Evolutionary conservation across 768 basidiomycete genomes (phyloP), one percentile per base, ranked within the genome.

Genomic region (Ramaria sp.): DNA sequence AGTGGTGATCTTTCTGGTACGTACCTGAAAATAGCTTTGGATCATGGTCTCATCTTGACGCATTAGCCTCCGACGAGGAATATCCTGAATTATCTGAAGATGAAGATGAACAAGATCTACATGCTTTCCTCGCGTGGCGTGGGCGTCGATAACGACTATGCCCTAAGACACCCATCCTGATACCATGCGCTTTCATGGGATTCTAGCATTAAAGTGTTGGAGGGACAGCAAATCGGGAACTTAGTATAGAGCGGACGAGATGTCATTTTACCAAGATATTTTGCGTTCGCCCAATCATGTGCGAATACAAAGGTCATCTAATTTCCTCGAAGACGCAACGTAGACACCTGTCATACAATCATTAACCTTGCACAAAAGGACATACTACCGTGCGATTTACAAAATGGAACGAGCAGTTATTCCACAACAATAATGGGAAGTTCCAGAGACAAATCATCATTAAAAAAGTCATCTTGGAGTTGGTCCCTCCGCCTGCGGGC

Each of bases 1-100:
- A 69, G 65, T n/a, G 73, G 71, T 24, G 51, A 52, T 20, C 30
- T 30, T 47, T 32, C 22, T 6, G 48, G 48, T 50, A 30, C 13
- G 34, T 50, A 32, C 30, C 18, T 28, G 10, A 27, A 13, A 12
- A 36, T 8, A 13, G 42, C 28, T 39, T 45, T 27, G 25, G 20
- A n/a, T 41, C 16, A 27, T 42, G 38, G 34, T n/a, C 7, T 28
- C 16, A 52, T 27, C 42, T 37, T 13, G 15, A 24, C 25, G 4
- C 10, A 22, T 13, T 48, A 55, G 53, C 43, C 24, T 55, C 27
- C 20, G 51, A 52, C 12, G 42, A 55, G 4, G 53, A 55, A 37
- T 45, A 54, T 27, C 32, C 52, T 15, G 53, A 55, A 18, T 5
- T 44, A 24, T n/a, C 47, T 13, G 44, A 55, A n/a, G 43, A 55